Conservation (phyloP, 495 filamentous ascomycete genomes). For the Elasticomyces elasticus region DNA sequence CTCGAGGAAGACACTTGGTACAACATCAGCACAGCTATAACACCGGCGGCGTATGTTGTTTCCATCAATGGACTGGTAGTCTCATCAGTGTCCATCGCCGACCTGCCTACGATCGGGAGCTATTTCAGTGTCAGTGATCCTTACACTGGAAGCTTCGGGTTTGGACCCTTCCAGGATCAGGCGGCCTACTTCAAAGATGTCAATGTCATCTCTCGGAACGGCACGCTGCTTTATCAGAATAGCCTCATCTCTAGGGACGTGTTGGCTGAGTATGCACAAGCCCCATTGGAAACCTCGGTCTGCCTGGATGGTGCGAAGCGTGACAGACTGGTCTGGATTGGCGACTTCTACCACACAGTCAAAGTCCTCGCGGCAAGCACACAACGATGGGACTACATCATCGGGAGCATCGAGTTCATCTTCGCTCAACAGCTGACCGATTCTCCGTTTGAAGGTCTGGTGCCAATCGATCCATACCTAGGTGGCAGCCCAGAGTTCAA, state of each 20-base stretch:
- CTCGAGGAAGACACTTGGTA: constrained; percentile 10
- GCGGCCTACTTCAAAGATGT: constrained; percentile 29
- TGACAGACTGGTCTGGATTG: constrained; percentile 23
- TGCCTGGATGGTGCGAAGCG: constrained; percentile 29
- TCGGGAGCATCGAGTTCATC: constrained; percentile 6
- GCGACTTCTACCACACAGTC: constrained; percentile 18
- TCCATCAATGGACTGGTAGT: constrained; percentile 1
- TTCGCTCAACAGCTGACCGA: not conserved
- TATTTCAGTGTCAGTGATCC: not conserved
- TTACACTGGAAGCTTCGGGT: constrained; percentile 28
- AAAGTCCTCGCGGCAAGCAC: constrained; percentile 8
- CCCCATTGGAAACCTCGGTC: constrained; percentile 22
- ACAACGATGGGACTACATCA: constrained; percentile 3
- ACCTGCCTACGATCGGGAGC: not conserved
- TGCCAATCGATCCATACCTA: not conserved
- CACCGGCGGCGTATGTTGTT: constrained; percentile 5
- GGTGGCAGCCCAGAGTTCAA: constrained; percentile 5
- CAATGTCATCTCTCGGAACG: constrained; percentile 24
- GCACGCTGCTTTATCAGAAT: constrained; percentile 27
- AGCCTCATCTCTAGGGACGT: constrained; percentile 20
- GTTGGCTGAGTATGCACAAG: constrained; percentile 26
- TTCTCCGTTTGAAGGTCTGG: not conserved
- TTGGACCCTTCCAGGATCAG: constrained; percentile 32
- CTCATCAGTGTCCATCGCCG: constrained; percentile 9
- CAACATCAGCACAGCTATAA: constrained; percentile 6